These are phyloP conservation scores for Pichia sp. DNA, from an alignment of 1,139 yeast genomes.

Conservation along the genomic window DNA sequence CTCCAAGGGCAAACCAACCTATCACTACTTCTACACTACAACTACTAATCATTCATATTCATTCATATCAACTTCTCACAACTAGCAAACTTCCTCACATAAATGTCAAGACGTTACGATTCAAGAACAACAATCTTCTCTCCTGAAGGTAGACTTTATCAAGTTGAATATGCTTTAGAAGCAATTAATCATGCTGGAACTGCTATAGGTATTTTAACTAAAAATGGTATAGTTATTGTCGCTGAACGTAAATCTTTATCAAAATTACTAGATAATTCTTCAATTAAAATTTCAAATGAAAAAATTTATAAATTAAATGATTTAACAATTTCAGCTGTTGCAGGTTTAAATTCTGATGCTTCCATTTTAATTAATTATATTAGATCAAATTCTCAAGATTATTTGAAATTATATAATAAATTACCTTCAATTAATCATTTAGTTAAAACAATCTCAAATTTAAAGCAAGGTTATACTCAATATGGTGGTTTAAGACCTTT, in stretches of 20 bases:
- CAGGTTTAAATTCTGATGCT: conserved; percentile 98
- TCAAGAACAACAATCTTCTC: conserved; percentile 97
- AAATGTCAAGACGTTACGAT: conserved; percentile 78
- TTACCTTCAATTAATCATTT: conserved; percentile 87
- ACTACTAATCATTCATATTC: too few species aligned
- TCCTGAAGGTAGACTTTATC: conserved; percentile 97
- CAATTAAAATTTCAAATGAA: conserved; percentile 40
- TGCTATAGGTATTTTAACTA: conserved; percentile 87
- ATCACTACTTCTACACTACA: too few species aligned
- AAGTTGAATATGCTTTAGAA: conserved; percentile 94
- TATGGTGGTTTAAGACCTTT: conserved; percentile 98
- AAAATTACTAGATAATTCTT: conserved; percentile 71
- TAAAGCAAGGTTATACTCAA: conserved; percentile 97
- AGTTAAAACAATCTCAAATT: conserved; percentile 83
- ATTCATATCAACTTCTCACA: too few species aligned
- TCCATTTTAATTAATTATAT: conserved; percentile 84
- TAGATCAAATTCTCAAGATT: conserved; percentile 76
- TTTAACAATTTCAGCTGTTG: conserved; percentile 71
- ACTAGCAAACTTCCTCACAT: neutral
- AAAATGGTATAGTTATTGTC: conserved; percentile 91
- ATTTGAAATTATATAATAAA: conserved; percentile 79
- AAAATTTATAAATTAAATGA: conserved; percentile 81
- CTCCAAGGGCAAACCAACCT: too few species aligned
- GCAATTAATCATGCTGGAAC: conserved; percentile 98
- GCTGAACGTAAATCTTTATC: conserved; percentile 95